Percentiles rank a stretch among this genome's conserved stretches.
phyloP scores from a whole-genome alignment of 345 rosid species.

The Nasturtium officinale region DNA sequence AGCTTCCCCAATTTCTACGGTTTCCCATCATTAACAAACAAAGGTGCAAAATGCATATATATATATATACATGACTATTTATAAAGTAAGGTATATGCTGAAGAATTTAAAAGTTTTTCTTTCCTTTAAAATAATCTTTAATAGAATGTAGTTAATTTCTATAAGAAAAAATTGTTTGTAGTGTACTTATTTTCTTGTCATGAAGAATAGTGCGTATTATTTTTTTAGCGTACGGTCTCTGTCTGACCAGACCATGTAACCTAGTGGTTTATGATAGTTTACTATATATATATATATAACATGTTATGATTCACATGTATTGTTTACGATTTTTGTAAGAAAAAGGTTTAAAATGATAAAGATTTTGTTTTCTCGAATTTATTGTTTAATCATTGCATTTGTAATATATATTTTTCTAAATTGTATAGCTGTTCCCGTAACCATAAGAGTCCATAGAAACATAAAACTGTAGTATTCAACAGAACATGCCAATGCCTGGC shows the following conservation, averaged over 20 bases:
- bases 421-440: no score
- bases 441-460: no score
- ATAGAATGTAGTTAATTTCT: neutral
- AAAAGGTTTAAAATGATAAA: no score
- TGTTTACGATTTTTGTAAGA: no score
- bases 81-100: neutral
- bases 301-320: no score
- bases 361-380: no score
- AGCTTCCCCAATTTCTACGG: conserved; percentile 42
- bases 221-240: neutral
- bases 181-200: neutral
- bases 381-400: no score
- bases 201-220: neutral
- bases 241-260: neutral
- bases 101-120: neutral
- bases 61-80: neutral
- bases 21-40: conserved; percentile 33
- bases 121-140: neutral
- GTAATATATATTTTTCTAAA: no score
- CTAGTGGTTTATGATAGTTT: neutral
- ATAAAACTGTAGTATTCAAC: no score
- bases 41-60: neutral
- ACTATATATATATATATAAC: no score
- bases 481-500: no score
- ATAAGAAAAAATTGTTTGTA: neutral